Percentiles rank a stretch among this genome's conserved stretches.
Evolutionary conservation across 129 eudicot species (phyloP).

Genomic region (Lonicera japonica): DNA sequence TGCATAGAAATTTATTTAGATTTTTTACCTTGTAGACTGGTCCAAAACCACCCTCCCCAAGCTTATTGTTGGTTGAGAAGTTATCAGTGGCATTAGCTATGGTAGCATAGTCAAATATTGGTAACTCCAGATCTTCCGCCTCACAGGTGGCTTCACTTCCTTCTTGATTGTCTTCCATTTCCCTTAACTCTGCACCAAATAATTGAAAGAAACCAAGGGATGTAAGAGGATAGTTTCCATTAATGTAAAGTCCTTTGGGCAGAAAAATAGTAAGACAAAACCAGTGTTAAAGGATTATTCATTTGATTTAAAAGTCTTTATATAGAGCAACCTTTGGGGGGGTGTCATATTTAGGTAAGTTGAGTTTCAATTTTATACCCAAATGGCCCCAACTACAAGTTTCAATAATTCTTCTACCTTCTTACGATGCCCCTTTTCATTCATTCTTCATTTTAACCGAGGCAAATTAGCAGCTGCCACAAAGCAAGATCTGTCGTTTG

Average conservation of each 20-base stretch:
- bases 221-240: no score
- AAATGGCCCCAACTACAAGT: no score
- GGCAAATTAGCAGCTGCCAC: background rate
- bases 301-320: no score
- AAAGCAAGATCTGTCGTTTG: background rate
- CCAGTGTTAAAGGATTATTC: no score
- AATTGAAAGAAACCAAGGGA: background rate
- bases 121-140: background rate
- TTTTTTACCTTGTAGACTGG: background rate
- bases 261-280: no score
- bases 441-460: background rate
- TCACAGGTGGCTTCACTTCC: background rate
- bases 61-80: background rate
- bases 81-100: background rate
- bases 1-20: no score
- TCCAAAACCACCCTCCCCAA: background rate
- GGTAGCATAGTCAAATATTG: background rate
- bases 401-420: no score
- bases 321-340: no score
- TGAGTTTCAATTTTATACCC: background rate
- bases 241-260: no score
- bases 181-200: background rate
- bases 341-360: background rate
- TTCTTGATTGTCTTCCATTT: background rate
- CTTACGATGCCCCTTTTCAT: background rate